These are phyloP conservation scores for Acacia crassicarpa DNA, from an alignment of 306 rosid species.

Conservation along the genomic window DNA sequence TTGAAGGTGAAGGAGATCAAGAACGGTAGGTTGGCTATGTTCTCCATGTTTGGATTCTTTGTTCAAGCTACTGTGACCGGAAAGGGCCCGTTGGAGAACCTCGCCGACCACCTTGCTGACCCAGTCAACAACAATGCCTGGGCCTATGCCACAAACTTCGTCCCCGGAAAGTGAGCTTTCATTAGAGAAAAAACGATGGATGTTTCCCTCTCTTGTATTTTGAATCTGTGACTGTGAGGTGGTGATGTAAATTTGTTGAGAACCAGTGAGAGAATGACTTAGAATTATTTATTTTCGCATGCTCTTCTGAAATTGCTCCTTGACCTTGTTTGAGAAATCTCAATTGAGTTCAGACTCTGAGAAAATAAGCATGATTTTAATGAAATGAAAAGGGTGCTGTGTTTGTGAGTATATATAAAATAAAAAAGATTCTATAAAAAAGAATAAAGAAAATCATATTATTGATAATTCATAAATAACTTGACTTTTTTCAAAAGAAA, in stretches of 20 bases:
- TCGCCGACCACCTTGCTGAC: not conserved
- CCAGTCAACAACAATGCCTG: not conserved
- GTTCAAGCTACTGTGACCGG: not conserved
- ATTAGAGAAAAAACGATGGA: not conserved
- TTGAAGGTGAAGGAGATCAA: conserved; percentile 2
- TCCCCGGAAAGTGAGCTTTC: not conserved
- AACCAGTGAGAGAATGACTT: not conserved
- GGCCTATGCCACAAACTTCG: not conserved
- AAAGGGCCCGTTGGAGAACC: not conserved
- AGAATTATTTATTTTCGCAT: not conserved
- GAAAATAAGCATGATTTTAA: not conserved
- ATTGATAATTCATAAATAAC: too few relatives aligned
- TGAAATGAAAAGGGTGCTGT: not conserved
- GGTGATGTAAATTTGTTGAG: conserved; percentile 16
- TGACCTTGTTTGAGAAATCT: not conserved
- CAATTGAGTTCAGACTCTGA: not conserved
- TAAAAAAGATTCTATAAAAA: too few relatives aligned
- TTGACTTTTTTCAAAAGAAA: too few relatives aligned
- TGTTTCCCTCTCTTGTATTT: not conserved
- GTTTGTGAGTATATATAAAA: too few relatives aligned
- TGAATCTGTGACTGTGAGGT: not conserved
- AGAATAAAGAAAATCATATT: too few relatives aligned
- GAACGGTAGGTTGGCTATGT: not conserved
- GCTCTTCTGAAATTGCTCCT: not conserved
- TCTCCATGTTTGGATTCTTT: not conserved